Base-by-base conservation (phyloP, 805 yeast species). In the Yamadazyma paraphyllophila region DNA sequence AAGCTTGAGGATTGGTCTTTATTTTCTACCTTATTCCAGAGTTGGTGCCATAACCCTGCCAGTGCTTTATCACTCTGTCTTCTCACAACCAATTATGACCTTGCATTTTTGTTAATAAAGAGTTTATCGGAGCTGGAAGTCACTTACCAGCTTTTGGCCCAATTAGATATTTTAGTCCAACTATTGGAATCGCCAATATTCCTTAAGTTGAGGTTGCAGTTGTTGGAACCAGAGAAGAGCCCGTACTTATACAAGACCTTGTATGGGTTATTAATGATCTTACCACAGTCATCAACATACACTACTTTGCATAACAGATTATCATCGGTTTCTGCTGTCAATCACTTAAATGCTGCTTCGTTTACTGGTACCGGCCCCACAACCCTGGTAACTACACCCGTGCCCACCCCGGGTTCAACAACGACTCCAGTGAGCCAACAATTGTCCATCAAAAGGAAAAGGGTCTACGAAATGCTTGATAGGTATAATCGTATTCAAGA, bases 201-300 rank as follows among this genome's bases (percentile, higher is more conserved):
- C 63, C 84, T 96, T 14, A 82, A 86, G 55, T 73, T 91, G 51
- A 77, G 99, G 47, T 69, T 94, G 44, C 97, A 92, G 63, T 69
- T 94, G n/a, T 69, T 94, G 39, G 96, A 88, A 58, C 97, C 97
- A 1, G 88, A 83, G 39, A 80, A 77, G 51, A 77, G 86, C 59
- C 96, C 95, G 1, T 86, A 77, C 57, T 67, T 94, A 29, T 88
- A 85, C 73, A 88, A 89, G 60, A 87, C 96, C 43, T 74, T 94
- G 26, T 94, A 89, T 61, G 99, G 98, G 1, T 77, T 94, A 26
- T 70, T 94, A 48, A 94, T 94, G 99, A 74, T 94, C 4, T 66
- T 94, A 41, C 99, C 99, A 0, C 99, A 94, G 61, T 88, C 97
- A 0, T 78, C 88, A 10, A 96, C 98, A 0, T 94, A 88, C 61